Evolutionary conservation across 2,329 filamentous ascomycete genomes (phyloP), one percentile per base, ranked within the genome.

Genomic region (Phialocephala subalpina): DNA sequence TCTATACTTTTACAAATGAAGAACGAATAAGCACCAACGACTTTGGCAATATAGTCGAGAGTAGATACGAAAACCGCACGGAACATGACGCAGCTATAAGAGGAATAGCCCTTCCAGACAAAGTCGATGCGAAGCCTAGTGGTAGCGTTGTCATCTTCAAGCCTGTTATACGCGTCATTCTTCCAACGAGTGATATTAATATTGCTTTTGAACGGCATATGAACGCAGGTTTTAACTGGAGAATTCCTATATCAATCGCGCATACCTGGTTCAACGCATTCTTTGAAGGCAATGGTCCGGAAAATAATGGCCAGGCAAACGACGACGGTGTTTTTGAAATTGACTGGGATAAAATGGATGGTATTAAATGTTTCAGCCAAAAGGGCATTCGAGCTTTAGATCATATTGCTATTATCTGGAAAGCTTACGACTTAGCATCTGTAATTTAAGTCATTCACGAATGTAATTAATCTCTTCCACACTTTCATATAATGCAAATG

Each of bases 251-350:
- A 0, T 90, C 94, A 0, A 90, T 98, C 11, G 94, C 94, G 0
- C 95, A 98, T 74, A 92, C 97, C 18, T 99, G 96, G 96, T 97
- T 97, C 83, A 99, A 99, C 75, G 84, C 90, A 1, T 98, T 90
- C 79, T 98, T 98, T 73, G 96, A 98, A 79, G 94, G 94, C 53
- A 82, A 87, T 22, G 91, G 92, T 0, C 89, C 91, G 0, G 91
- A 94, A 74, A 83, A 89, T 49, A 78, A 81, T 35, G 92, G 92
- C 27, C 80, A 83, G 18, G 83, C 92, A 0, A 84, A 91, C 58
- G 85, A 90, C 52, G 92, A 86, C 11, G 95, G 90, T 11, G 83
- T 91, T 7, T 92, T 92, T 75, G 87, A 90, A 67, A 88, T 89
- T 29, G 84, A 87, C n/a, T 93, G 90, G 88, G 88, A 92, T 20